phyloP scores from a whole-genome alignment of 208 protist genomes.

The Wallacemonas sp. region DNA sequence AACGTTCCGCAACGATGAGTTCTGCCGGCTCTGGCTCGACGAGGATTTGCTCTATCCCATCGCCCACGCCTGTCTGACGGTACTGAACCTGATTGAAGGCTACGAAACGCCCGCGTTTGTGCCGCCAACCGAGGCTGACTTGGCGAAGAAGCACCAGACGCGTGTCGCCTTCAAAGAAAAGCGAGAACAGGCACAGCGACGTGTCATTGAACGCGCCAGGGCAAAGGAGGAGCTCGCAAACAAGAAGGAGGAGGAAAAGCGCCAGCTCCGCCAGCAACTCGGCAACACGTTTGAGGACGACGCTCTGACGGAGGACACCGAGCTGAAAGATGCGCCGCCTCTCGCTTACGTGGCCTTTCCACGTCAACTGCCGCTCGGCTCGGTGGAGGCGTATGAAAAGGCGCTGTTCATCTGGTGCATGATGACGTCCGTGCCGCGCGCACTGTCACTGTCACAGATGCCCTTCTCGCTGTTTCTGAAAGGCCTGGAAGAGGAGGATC shows the following conservation, averaged over 20 bases:
- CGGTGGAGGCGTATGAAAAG: slow-evolving; percentile 56
- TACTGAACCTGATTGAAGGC: slow-evolving; percentile 85
- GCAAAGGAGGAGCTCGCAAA: slow-evolving; percentile 50
- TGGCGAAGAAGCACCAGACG: slow-evolving; percentile 52
- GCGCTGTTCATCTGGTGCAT: slow-evolving; percentile 81
- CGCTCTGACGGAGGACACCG: slow-evolving; percentile 44
- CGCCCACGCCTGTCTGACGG: slow-evolving; percentile 70
- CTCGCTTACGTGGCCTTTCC: slow-evolving; percentile 61
- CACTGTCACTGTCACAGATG: slow-evolving; percentile 78
- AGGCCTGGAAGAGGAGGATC: slow-evolving; percentile 55
- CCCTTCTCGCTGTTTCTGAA: slow-evolving; percentile 75
- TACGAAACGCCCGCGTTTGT: slow-evolving; percentile 66
- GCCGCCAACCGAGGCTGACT: slow-evolving; percentile 47
- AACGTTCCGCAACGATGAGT: slow-evolving; percentile 75
- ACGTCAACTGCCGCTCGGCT: slow-evolving; percentile 33
- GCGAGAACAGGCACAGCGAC: slow-evolving; percentile 60
- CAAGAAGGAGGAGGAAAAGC: slow-evolving; percentile 67
- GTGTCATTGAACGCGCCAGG: slow-evolving; percentile 40
- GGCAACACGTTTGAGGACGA: slow-evolving; percentile 31
- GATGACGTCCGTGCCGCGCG: slow-evolving; percentile 58
- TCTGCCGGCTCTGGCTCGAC: slow-evolving; percentile 81
- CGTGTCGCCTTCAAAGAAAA: slow-evolving; percentile 57
- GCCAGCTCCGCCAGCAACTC: slow-evolving; percentile 48
- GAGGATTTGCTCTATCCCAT: slow-evolving; percentile 88
- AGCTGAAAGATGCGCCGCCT: slow-evolving; percentile 39